A percentile compares a stretch with the other conserved stretches of the same genome.
Evolutionary conservation across 352 stramenopile species (phyloP).

Genomic region (Pythium scleroteichum): DNA sequence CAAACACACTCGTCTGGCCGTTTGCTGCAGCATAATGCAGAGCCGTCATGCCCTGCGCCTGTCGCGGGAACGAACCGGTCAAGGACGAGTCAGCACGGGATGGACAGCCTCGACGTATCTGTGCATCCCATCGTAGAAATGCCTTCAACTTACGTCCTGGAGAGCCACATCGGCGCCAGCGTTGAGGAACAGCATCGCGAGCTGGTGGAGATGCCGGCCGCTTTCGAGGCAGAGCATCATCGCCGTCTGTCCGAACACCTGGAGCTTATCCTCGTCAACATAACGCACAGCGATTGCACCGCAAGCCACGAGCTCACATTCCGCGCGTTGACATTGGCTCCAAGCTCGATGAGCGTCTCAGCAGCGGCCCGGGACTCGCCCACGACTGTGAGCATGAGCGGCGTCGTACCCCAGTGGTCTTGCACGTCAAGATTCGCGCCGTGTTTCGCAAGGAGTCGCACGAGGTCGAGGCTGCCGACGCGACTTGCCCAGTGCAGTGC

Average conservation of each 20-base stretch:
- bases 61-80: not conserved
- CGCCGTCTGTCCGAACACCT: conserved; percentile 77
- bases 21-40: conserved; percentile 65
- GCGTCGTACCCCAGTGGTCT: conserved; percentile 76
- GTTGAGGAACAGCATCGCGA: conserved; percentile 78
- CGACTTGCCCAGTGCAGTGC: conserved; percentile 78
- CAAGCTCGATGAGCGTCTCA: conserved; percentile 69
- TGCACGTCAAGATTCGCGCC: conserved; percentile 72
- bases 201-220: conserved; percentile 55
- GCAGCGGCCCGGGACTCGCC: conserved; percentile 63
- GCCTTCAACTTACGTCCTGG: conserved; percentile 57
- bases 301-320: conserved; percentile 43
- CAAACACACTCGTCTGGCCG: conserved; percentile 59
- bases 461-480: conserved; percentile 70
- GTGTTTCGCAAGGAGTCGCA: conserved; percentile 77
- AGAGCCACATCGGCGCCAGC: conserved; percentile 54
- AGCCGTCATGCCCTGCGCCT: conserved; percentile 73
- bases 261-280: not conserved
- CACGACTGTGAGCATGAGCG: conserved; percentile 78
- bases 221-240: conserved; percentile 72
- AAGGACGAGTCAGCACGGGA: conserved; percentile 1
- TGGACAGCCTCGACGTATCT: not conserved
- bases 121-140: not conserved
- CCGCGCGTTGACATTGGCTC: conserved; percentile 60
- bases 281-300: too few relatives aligned